Conservation (phyloP, 1,284 basidiomycete genomes). For the Termitomyces sp. region DNA sequence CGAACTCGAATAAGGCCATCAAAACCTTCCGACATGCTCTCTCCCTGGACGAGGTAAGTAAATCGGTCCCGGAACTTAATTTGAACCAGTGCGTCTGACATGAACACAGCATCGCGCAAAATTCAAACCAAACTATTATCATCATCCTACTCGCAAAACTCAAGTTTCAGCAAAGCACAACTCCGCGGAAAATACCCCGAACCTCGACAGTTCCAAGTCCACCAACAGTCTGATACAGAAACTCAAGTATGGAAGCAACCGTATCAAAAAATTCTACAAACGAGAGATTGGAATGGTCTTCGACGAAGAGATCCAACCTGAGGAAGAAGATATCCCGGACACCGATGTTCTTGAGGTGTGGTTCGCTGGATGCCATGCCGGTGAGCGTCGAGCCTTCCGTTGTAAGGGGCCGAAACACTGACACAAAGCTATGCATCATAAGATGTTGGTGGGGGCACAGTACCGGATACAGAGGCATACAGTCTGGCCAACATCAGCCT, state of each 20-base stretch:
- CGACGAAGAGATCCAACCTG: neutral
- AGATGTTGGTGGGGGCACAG: constrained; percentile 70
- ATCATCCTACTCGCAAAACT: constrained; percentile 28
- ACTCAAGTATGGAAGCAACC: constrained; percentile 1
- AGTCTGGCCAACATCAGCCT: constrained; percentile 57
- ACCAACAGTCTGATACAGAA: constrained; percentile 1
- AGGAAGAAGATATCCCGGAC: constrained; percentile 16
- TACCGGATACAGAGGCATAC: constrained; percentile 35
- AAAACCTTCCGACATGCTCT: constrained; percentile 58
- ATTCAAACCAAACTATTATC: constrained; percentile 50
- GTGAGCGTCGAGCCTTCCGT: constrained; percentile 29
- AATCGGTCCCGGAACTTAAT: neutral
- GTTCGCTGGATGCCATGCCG: constrained; percentile 58
- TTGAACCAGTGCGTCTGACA: neutral
- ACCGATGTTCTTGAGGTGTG: constrained; percentile 59
- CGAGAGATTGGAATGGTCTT: constrained; percentile 3
- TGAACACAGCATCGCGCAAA: constrained; percentile 42
- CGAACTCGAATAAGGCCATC: constrained; percentile 51
- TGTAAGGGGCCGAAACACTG: neutral
- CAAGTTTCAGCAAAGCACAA: constrained; percentile 15
- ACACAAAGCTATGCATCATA: constrained; percentile 1
- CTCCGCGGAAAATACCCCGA: constrained; percentile 21
- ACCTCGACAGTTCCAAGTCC: constrained; percentile 3
- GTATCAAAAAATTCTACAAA: constrained; percentile 8
- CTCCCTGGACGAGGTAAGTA: constrained; percentile 54